Evolutionary conservation across 192 early-diverging fungal genomes (phyloP).

Genomic region (Hyaloraphidium curvatum): DNA sequence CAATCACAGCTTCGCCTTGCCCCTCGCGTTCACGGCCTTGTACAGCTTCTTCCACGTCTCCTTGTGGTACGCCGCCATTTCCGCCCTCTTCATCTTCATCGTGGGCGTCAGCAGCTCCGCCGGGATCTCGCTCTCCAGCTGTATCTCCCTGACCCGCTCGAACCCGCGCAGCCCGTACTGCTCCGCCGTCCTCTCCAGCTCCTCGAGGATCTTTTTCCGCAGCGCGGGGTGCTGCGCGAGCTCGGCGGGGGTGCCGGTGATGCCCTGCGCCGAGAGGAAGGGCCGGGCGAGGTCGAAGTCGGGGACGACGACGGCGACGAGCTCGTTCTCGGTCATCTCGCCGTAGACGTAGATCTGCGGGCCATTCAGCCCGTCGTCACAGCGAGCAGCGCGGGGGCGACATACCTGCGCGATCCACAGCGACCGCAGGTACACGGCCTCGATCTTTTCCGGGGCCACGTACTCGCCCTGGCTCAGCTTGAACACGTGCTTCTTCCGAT

Average conservation of each 20-base stretch:
- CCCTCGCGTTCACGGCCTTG: no score
- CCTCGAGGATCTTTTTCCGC: not conserved
- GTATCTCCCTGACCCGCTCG: conserved; percentile 44
- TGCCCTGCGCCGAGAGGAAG: not conserved
- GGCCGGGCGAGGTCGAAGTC: conserved; percentile 26
- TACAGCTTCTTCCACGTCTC: no score
- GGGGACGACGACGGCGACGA: conserved; percentile 62
- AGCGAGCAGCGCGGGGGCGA: no score
- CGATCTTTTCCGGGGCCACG: no score
- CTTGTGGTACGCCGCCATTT: no score
- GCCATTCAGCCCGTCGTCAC: no score
- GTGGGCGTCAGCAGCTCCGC: conserved; percentile 59
- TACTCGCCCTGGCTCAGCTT: conserved; percentile 79
- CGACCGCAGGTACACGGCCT: conserved; percentile 38
- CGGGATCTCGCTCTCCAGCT: conserved; percentile 45
- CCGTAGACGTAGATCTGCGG: no score
- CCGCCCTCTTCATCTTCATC: conserved; percentile 24
- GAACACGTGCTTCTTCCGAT: conserved; percentile 29
- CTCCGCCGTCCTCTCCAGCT: conserved; percentile 31
- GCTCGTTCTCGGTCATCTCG: no score
- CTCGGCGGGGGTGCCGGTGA: not conserved
- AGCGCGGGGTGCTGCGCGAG: no score
- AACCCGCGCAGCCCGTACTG: conserved; percentile 41
- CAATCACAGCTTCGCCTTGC: no score
- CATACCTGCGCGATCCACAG: conserved; percentile 48